Evolutionary conservation across 768 basidiomycete species (phyloP).

Genomic region (Pulveroboletus sp.): DNA sequence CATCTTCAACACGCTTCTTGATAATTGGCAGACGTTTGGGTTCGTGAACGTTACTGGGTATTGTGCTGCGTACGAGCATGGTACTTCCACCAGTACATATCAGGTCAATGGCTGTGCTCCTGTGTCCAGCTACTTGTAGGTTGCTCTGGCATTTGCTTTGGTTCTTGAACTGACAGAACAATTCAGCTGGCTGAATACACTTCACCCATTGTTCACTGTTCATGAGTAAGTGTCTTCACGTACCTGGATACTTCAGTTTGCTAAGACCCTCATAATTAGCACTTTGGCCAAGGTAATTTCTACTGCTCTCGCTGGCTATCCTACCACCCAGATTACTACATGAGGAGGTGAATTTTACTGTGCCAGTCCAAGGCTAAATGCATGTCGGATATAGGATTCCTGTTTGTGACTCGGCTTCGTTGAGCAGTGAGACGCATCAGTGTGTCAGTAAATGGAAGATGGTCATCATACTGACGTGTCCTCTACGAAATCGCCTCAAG

Average conservation of each 20-base stretch:
- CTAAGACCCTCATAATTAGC: constrained; percentile 26
- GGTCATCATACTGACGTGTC: constrained; percentile 4
- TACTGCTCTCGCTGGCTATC: constrained; percentile 38
- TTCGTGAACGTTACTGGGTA: constrained; percentile 58
- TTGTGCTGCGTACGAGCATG: constrained; percentile 55
- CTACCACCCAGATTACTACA: constrained; percentile 4
- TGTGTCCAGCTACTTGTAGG: constrained; percentile 62
- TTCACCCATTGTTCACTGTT: constrained; percentile 60
- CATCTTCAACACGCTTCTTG: constrained; percentile 54
- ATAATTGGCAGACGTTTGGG: constrained; percentile 48
- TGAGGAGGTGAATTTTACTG: constrained; percentile 3
- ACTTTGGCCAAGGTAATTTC: constrained; percentile 49
- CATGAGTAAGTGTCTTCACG: constrained; percentile 43
- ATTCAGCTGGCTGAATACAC: constrained; percentile 52
- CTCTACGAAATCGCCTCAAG: background rate
- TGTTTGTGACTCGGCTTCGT: background rate
- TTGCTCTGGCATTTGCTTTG: constrained; percentile 2
- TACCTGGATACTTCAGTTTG: background rate
- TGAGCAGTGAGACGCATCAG: background rate
- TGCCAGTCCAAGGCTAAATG: background rate
- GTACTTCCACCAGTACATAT: constrained; percentile 48
- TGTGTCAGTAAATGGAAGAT: background rate
- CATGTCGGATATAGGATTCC: background rate
- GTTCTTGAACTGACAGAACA: background rate
- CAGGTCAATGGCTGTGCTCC: constrained; percentile 56